A percentile compares a stretch with the other conserved stretches of the same genome.
Conservation (phyloP, 179 eudicot genomes). For the Beta lomatogona region DNA sequence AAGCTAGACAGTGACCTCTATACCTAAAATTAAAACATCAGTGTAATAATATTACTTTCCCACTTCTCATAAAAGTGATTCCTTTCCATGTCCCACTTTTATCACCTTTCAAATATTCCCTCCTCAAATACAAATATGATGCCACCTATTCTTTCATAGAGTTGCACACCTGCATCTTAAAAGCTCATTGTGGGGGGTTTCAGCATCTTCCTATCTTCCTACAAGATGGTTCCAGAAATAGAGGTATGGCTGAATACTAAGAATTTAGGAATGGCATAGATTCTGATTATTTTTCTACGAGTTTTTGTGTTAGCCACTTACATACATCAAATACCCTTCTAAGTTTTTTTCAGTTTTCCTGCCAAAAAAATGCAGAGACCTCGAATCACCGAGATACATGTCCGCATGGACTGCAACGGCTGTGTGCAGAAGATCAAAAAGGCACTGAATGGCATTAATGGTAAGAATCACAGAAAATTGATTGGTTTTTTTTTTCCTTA, state of each 20-base stretch:
- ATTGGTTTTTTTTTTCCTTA: not conserved
- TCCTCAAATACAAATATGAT: conserved; percentile 41
- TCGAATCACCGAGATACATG: conserved; percentile 70
- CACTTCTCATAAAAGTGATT: conserved; percentile 46
- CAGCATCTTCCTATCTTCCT: conserved; percentile 31
- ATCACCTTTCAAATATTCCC: conserved; percentile 64
- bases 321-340: conserved; percentile 16
- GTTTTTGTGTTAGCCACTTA: not conserved
- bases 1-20: conserved; percentile 27
- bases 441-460: conserved; percentile 69
- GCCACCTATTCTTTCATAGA: conserved; percentile 45
- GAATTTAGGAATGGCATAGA: conserved; percentile 7
- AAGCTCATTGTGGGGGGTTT: conserved; percentile 13
- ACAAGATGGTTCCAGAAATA: conserved; percentile 48
- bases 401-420: conserved; percentile 91
- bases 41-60: conserved; percentile 16
- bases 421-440: conserved; percentile 93
- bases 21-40: conserved; percentile 16
- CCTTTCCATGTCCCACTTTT: conserved; percentile 71
- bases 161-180: conserved; percentile 27
- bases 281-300: not conserved
- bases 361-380: conserved; percentile 65
- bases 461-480: conserved; percentile 34
- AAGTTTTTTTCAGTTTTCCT: conserved; percentile 29
- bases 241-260: conserved; percentile 50